phyloP scores from a whole-genome alignment of 345 rosid species.

The Anacardium occidentale region DNA sequence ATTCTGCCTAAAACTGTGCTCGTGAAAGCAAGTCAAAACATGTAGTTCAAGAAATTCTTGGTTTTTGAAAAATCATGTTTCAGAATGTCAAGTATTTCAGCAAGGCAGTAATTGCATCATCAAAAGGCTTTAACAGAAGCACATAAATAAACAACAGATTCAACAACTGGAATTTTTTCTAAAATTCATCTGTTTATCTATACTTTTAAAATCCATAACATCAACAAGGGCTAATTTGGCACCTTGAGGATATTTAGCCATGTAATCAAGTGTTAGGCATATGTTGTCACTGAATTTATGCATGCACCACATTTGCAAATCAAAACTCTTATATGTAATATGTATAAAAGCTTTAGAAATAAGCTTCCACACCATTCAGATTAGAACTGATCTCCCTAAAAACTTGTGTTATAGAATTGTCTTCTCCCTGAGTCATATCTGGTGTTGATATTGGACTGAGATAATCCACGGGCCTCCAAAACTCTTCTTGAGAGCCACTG shows the following conservation, averaged over 20 bases:
- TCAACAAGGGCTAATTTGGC: neutral
- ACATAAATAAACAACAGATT: too few relatives aligned
- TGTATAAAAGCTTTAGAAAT: neutral
- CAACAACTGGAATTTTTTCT: too few relatives aligned
- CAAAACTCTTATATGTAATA: neutral
- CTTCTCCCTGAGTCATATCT: slow-evolving; percentile 49
- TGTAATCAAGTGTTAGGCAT: neutral
- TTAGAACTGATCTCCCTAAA: slow-evolving; percentile 70
- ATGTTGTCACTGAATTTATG: neutral
- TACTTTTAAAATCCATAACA: neutral
- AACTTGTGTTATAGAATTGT: slow-evolving; percentile 45
- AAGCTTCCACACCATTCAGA: slow-evolving; percentile 55
- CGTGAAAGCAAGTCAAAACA: too few relatives aligned
- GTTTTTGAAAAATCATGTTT: too few relatives aligned
- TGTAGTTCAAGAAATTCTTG: too few relatives aligned
- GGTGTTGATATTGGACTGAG: slow-evolving; percentile 70
- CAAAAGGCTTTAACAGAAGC: too few relatives aligned
- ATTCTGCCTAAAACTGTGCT: too few relatives aligned
- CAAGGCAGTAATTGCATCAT: too few relatives aligned
- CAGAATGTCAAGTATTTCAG: too few relatives aligned
- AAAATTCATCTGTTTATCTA: neutral
- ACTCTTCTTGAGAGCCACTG: slow-evolving; percentile 71
- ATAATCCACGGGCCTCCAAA: slow-evolving; percentile 64
- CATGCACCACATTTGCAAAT: neutral
- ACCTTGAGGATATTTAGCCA: neutral